These are phyloP conservation scores for Pleurotus cornucopiae DNA, from an alignment of 768 basidiomycete species.

Conservation along the genomic window DNA sequence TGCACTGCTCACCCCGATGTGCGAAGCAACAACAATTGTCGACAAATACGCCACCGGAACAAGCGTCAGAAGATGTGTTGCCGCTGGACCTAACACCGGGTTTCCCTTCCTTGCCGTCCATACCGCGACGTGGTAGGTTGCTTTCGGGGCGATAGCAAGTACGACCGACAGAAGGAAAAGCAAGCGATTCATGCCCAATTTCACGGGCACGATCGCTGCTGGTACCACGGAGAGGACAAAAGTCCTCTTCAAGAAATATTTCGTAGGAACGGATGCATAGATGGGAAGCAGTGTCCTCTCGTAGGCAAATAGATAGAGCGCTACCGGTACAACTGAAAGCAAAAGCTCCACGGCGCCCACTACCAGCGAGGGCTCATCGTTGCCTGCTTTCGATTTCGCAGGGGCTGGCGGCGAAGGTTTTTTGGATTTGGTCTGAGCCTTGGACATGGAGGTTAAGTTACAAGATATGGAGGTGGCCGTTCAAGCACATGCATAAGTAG, in stretches of 20 bases:
- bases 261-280: constrained; percentile 59
- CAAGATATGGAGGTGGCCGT: not conserved
- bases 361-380: no score
- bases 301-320: constrained; percentile 59
- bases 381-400: no score
- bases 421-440: not conserved
- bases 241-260: constrained; percentile 39
- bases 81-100: constrained; percentile 52
- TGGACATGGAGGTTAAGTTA: constrained; percentile 4
- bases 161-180: constrained; percentile 30
- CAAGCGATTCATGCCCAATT: constrained; percentile 21
- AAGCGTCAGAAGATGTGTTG: constrained; percentile 54
- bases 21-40: constrained; percentile 42
- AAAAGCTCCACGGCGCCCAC: not conserved
- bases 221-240: constrained; percentile 29
- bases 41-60: constrained; percentile 53
- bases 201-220: constrained; percentile 35
- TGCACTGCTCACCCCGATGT: constrained; percentile 19
- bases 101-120: constrained; percentile 51
- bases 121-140: constrained; percentile 64
- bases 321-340: constrained; percentile 28
- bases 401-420: not conserved
- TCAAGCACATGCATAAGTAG: not conserved
- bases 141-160: constrained; percentile 44
- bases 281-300: constrained; percentile 63